These are phyloP conservation scores for Fusarium mundagurra DNA, from an alignment of 2,329 filamentous ascomycete species.

Conservation along the genomic window DNA sequence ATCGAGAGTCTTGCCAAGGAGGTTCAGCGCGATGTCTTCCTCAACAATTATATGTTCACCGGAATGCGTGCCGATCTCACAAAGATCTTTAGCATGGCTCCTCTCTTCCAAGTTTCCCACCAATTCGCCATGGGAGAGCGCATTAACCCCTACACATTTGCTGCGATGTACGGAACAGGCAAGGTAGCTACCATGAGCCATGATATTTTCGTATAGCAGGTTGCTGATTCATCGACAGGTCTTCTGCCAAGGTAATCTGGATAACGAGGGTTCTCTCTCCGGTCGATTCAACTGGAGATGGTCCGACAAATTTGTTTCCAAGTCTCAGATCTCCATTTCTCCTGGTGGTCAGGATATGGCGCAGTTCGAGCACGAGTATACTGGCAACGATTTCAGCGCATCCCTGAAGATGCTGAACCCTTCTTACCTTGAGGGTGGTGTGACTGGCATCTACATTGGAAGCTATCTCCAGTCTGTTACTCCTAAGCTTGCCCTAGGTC, in stretches of 20 bases:
- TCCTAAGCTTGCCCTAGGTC: constrained; percentile 83
- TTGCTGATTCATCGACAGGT: constrained; percentile 65
- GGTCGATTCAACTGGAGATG: constrained; percentile 95
- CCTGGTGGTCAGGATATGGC: constrained; percentile 86
- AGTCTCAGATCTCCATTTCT: constrained; percentile 87
- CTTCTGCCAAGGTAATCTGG: constrained; percentile 94
- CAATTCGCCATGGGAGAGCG: constrained; percentile 95
- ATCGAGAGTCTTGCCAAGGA: constrained; percentile 91
- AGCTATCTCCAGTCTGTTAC: constrained; percentile 96
- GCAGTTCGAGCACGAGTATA: constrained; percentile 96
- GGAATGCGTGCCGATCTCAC: constrained; percentile 96
- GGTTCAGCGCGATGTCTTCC: constrained; percentile 94
- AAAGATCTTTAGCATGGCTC: constrained; percentile 93
- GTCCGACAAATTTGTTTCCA: constrained; percentile 81
- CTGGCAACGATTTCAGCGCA: constrained; percentile 90
- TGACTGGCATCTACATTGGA: constrained; percentile 95
- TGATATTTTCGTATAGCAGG: constrained; percentile 17
- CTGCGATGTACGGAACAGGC: constrained; percentile 90
- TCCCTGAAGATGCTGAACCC: constrained; percentile 95
- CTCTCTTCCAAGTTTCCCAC: constrained; percentile 97
- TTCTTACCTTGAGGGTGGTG: constrained; percentile 88
- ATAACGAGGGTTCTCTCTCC: constrained; percentile 88
- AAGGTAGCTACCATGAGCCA: constrained; percentile 66
- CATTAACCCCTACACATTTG: constrained; percentile 94
- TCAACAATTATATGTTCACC: constrained; percentile 96